Percentiles rank a stretch among this genome's conserved stretches.
Evolutionary conservation across 2,329 filamentous ascomycete genomes (phyloP).

Genomic region (Apiospora arundinis): DNA sequence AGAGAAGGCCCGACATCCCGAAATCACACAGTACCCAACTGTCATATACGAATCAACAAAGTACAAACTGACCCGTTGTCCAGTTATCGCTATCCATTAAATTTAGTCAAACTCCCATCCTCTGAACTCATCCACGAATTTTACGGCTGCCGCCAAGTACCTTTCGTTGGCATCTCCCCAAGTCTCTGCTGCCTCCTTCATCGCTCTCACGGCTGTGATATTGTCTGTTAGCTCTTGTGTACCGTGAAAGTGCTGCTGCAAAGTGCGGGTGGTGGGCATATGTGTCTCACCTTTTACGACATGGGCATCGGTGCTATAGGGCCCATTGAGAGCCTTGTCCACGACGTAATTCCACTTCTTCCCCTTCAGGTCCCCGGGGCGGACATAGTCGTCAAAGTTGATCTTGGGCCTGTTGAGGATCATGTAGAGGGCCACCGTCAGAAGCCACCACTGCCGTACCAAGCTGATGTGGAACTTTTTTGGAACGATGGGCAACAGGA

Average conservation of each 20-base stretch:
- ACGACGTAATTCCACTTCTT: conserved; percentile 81
- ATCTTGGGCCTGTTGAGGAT: conserved; percentile 75
- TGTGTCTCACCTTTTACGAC: conserved; percentile 78
- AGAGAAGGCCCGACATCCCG: not conserved
- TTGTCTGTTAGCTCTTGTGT: conserved; percentile 27
- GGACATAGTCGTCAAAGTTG: conserved; percentile 68
- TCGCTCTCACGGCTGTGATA: conserved; percentile 67
- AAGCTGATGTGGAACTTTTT: conserved; percentile 74
- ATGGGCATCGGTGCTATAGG: conserved; percentile 76
- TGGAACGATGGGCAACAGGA: conserved; percentile 80
- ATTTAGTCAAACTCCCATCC: conserved; percentile 58
- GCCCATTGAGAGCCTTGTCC: conserved; percentile 71
- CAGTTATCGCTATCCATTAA: too few species aligned
- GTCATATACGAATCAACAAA: not conserved
- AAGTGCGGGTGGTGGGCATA: not conserved
- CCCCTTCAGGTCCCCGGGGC: conserved; percentile 62
- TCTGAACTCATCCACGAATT: conserved; percentile 75
- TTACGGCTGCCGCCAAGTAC: conserved; percentile 72
- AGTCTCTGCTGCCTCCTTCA: conserved; percentile 75
- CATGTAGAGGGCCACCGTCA: conserved; percentile 80
- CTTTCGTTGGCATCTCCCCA: conserved; percentile 74
- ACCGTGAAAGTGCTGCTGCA: not conserved
- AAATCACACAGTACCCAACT: not conserved
- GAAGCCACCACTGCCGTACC: conserved; percentile 88
- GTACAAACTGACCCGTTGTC: too few species aligned